Conservation (phyloP, 2,329 filamentous ascomycete genomes). For the Neopestalotiopsis clavispora region DNA sequence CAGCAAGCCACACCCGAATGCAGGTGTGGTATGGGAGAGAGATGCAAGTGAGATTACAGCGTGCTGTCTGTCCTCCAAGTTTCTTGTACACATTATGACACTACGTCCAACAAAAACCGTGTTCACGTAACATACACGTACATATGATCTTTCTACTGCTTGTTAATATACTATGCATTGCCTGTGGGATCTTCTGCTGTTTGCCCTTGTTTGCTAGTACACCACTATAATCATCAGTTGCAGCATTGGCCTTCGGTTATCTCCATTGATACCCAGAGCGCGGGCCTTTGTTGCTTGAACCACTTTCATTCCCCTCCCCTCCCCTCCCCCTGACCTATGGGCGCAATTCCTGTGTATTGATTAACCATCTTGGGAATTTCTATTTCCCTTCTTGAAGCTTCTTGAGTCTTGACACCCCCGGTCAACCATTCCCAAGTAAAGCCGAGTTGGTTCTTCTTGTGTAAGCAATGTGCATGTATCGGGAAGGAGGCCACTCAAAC, state of each 20-base stretch:
- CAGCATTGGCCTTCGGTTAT: constrained; percentile 5
- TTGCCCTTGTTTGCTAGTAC: not conserved
- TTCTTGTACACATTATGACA: not conserved
- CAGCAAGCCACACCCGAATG: not conserved
- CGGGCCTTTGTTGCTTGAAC: not conserved
- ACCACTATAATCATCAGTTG: not conserved
- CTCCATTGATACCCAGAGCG: not conserved
- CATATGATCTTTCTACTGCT: not conserved
- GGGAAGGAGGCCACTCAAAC: constrained; percentile 13
- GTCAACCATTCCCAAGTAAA: not conserved
- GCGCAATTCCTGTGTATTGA: constrained; percentile 1
- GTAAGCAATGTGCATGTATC: constrained; percentile 3
- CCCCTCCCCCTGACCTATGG: constrained; percentile 7
- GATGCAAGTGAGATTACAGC: constrained; percentile 2
- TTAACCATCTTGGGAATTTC: not conserved
- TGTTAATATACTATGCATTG: not conserved
- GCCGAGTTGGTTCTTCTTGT: not conserved
- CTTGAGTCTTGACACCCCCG: not conserved
- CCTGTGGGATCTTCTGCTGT: not conserved
- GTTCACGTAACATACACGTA: not conserved
- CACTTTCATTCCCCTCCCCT: not conserved
- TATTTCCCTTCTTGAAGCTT: not conserved
- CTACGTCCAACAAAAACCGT: not conserved
- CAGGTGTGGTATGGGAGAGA: not conserved
- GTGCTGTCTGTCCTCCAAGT: not conserved